These are phyloP conservation scores for Plantago ovata DNA, from an alignment of 257 asterid genomes.

Conservation along the genomic window DNA sequence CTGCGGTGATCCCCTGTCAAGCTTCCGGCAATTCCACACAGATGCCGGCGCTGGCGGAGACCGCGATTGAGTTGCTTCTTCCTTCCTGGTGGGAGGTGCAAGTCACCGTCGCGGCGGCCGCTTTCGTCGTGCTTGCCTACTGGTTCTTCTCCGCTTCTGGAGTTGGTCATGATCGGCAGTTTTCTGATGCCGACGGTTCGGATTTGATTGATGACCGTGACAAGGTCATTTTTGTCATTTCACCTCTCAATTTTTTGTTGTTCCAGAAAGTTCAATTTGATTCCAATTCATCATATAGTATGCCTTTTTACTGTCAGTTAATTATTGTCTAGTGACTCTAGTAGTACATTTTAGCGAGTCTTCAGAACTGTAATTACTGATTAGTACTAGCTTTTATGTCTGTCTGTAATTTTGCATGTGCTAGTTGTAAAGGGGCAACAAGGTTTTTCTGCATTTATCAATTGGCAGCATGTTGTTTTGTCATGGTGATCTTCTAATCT, in stretches of 20 bases:
- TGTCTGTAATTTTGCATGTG: too few relatives aligned
- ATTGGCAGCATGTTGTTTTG: constrained; percentile 12
- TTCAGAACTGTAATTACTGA: too few relatives aligned
- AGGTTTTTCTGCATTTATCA: background rate
- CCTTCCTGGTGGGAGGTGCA: constrained; percentile 97
- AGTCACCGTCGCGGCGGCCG: constrained; percentile 65
- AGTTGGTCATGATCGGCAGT: constrained; percentile 40
- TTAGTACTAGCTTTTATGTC: too few relatives aligned
- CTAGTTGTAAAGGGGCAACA: background rate
- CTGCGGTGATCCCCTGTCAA: too few relatives aligned
- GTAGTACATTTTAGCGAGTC: too few relatives aligned
- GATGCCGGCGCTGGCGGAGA: too few relatives aligned
- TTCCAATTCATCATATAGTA: constrained; percentile 2
- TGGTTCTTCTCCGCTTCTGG: constrained; percentile 55
- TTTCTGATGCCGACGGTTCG: constrained; percentile 23
- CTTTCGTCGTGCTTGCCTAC: constrained; percentile 52
- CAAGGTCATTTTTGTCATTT: constrained; percentile 36
- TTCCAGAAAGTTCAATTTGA: background rate
- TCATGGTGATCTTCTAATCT: background rate
- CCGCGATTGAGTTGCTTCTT: constrained; percentile 52
- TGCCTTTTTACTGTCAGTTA: background rate
- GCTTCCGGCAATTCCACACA: constrained; percentile 19
- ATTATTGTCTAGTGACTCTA: background rate
- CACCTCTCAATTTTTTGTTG: constrained; percentile 11
- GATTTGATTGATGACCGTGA: constrained; percentile 45